phyloP scores from a whole-genome alignment of 495 filamentous ascomycete species.

The Trichoderma gamsii region DNA sequence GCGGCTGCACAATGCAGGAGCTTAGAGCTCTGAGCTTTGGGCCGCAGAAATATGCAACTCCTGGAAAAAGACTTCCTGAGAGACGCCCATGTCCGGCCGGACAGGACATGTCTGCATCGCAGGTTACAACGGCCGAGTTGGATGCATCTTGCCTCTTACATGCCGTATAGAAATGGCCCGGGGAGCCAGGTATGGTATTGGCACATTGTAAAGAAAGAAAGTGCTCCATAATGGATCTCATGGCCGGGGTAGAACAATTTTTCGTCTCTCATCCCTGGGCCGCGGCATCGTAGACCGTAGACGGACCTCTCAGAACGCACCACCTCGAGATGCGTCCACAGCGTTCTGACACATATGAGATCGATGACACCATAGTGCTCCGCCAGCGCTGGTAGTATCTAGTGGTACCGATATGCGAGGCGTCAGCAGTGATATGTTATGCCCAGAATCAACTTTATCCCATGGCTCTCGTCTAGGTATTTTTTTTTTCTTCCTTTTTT shows the following conservation, averaged over 20 bases:
- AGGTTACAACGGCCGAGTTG: background rate
- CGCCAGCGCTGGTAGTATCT: background rate
- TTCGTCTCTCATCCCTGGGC: conserved; percentile 1
- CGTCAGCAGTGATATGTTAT: conserved; percentile 6
- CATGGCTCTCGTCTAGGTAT: background rate
- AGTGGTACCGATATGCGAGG: background rate
- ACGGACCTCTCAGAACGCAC: background rate
- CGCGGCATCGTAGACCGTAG: background rate
- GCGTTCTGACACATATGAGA: conserved; percentile 14
- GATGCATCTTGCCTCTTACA: background rate
- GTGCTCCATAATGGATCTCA: background rate
- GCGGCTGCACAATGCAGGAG: conserved; percentile 12
- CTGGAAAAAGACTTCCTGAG: conserved; percentile 4
- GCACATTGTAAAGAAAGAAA: background rate
- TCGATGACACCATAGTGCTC: conserved; percentile 12
- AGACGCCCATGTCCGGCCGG: background rate
- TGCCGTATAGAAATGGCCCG: background rate
- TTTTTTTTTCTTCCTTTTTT: background rate
- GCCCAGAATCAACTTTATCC: background rate
- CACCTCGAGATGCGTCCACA: conserved; percentile 8
- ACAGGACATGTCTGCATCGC: background rate
- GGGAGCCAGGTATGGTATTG: background rate
- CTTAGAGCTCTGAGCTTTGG: background rate
- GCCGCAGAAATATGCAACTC: conserved; percentile 1
- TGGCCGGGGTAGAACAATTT: background rate